These are phyloP conservation scores for Scleroderma bovista DNA, from an alignment of 768 basidiomycete genomes.

Conservation along the genomic window DNA sequence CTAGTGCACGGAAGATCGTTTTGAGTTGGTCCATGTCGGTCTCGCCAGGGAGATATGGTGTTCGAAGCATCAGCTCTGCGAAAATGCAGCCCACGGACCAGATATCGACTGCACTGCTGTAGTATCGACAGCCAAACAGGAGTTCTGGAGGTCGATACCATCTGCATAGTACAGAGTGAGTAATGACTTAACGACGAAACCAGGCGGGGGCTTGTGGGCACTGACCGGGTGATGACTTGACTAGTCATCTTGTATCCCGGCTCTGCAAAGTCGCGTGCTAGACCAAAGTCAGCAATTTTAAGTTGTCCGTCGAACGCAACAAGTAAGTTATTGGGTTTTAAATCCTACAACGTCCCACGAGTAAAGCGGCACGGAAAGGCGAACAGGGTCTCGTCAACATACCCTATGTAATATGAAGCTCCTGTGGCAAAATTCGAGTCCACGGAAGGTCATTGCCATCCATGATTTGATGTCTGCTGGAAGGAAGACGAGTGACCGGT, in stretches of 20 bases:
- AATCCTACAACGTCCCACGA: slow-evolving; percentile 55
- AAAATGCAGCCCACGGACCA: slow-evolving; percentile 99
- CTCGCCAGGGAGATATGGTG: slow-evolving; percentile 93
- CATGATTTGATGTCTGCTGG: slow-evolving; percentile 97
- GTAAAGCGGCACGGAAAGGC: neutral
- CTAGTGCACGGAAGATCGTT: slow-evolving; percentile 89
- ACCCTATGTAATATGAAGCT: slow-evolving; percentile 94
- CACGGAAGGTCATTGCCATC: slow-evolving; percentile 98
- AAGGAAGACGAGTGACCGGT: slow-evolving; percentile 85
- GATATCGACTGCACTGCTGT: slow-evolving; percentile 87
- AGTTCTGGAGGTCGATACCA: slow-evolving; percentile 99
- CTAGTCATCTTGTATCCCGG: slow-evolving; percentile 96
- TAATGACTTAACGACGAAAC: neutral
- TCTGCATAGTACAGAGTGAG: slow-evolving; percentile 38
- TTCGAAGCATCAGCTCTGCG: slow-evolving; percentile 93
- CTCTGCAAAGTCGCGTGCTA: slow-evolving; percentile 94
- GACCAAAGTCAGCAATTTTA: slow-evolving; percentile 98
- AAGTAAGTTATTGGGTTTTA: slow-evolving; percentile 98
- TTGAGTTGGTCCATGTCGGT: slow-evolving; percentile 96
- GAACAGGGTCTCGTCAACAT: slow-evolving; percentile 15
- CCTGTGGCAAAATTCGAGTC: slow-evolving; percentile 96
- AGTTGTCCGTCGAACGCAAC: slow-evolving; percentile 86
- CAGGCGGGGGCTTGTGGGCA: slow-evolving; percentile 9
- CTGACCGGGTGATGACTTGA: slow-evolving; percentile 94
- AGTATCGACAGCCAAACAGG: slow-evolving; percentile 84